A percentile compares a stretch with the other conserved stretches of the same genome.
Conservation (phyloP, 805 yeast species). For the Yamadazyma phyllophila region DNA sequence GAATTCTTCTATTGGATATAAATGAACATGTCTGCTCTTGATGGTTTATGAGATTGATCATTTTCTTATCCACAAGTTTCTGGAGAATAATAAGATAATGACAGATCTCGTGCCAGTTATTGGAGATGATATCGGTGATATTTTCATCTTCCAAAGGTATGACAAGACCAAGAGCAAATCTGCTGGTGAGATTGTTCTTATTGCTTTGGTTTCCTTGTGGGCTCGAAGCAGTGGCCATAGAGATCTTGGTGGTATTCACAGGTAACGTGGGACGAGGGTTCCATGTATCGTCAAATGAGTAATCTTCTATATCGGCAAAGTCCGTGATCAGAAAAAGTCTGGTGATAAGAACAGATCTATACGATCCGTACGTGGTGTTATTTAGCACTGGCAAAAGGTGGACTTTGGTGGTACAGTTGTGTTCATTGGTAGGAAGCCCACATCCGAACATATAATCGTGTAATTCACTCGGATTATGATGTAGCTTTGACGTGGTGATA, state of each 20-base stretch:
- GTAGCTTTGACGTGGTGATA: constrained; percentile 27
- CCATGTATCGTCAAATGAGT: constrained; percentile 29
- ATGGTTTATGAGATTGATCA: constrained; percentile 24
- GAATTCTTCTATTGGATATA: constrained; percentile 30
- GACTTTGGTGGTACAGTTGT: constrained; percentile 43
- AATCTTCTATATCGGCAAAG: constrained; percentile 4
- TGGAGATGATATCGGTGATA: constrained; percentile 41
- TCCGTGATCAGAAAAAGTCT: constrained; percentile 42
- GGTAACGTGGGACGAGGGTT: constrained; percentile 42
- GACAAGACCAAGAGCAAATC: constrained; percentile 49
- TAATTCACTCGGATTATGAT: constrained; percentile 45
- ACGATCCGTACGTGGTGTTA: constrained; percentile 28
- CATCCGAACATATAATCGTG: constrained; percentile 57
- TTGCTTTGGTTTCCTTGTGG: not conserved
- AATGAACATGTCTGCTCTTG: constrained; percentile 25
- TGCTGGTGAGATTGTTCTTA: constrained; percentile 23
- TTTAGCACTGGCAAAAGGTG: constrained; percentile 46
- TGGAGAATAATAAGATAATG: constrained; percentile 41
- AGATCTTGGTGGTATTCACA: constrained; percentile 19
- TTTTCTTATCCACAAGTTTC: constrained; percentile 35
- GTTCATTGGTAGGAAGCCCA: constrained; percentile 51
- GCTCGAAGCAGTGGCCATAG: constrained; percentile 3
- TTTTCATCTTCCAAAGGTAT: constrained; percentile 41
- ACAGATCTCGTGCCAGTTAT: constrained; percentile 50
- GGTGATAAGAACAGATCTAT: constrained; percentile 43